Percentiles rank a stretch among this genome's conserved stretches.
These are phyloP conservation scores for Vitis hybrid DNA, from an alignment of 177 flowering plant species.

Conservation along the genomic window DNA sequence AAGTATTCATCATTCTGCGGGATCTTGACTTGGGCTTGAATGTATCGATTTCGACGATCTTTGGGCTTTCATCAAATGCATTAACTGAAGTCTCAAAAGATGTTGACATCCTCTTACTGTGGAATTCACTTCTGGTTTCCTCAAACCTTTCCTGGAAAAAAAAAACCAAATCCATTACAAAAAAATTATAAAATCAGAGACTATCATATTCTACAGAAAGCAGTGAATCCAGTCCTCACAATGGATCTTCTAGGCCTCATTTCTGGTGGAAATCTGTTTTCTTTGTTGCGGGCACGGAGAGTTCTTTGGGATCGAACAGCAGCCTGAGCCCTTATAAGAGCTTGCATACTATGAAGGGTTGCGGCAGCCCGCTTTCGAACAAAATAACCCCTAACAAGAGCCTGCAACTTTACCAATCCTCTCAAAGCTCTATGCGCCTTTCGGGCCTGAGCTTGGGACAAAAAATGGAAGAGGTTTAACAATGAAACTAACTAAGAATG, in stretches of 20 bases:
- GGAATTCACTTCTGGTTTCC: slow-evolving; percentile 52
- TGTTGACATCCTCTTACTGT: slow-evolving; percentile 51
- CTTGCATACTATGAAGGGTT: slow-evolving; percentile 70
- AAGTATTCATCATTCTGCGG: slow-evolving; percentile 35
- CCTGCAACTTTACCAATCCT: slow-evolving; percentile 72
- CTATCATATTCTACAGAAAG: not conserved
- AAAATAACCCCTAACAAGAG: slow-evolving; percentile 69
- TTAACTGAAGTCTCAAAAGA: slow-evolving; percentile 27
- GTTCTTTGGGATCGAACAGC: slow-evolving; percentile 43
- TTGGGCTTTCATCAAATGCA: slow-evolving; percentile 55
- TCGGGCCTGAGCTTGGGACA: slow-evolving; percentile 41
- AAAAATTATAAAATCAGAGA: not conserved
- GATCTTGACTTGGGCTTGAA: slow-evolving; percentile 63
- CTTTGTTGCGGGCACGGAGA: slow-evolving; percentile 36
- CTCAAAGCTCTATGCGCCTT: slow-evolving; percentile 67
- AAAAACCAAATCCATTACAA: not conserved
- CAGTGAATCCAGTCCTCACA: slow-evolving; percentile 35
- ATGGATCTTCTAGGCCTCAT: slow-evolving; percentile 29
- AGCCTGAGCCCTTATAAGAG: slow-evolving; percentile 63
- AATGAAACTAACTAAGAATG: not conserved
- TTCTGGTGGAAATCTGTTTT: slow-evolving; percentile 31
- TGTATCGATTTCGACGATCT: slow-evolving; percentile 78
- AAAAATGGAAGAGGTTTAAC: not conserved
- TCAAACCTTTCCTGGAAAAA: slow-evolving; percentile 49
- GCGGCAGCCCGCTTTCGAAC: slow-evolving; percentile 63